Base-by-base conservation (phyloP, 768 basidiomycete species). In the Hericium alpestre region DNA sequence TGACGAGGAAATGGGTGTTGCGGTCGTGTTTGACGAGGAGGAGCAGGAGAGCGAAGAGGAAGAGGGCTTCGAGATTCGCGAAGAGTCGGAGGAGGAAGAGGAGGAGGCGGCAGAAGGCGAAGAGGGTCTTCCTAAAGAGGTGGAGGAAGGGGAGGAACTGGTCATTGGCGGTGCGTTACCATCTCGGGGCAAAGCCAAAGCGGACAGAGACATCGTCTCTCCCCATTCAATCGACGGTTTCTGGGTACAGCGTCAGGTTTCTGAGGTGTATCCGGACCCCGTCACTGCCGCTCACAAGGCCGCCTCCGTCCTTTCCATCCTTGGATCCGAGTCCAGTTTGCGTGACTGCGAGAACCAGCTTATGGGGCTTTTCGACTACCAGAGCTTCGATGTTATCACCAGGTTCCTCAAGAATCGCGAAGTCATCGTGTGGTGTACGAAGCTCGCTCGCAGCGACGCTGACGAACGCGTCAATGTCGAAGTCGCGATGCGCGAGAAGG, bases 401-500 rank as follows among this genome's bases (percentile, higher is more conserved):
- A 87, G 84, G 58, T 87, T 98, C 66, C 80, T 95, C 67, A 93
- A 93, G 72, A 98, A 98, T 74, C 83, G 94, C 56, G 96, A 99
- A 53, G 87, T 92, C 57, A 77, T 98, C 51, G 93, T 97, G 0
- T 99, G 96, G 96, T 96, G 93, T 65, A 99, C 96, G 50, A 94
- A 94, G 71, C 80, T 97, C 52, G 89, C 92, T 71, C 82, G 95
- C 23, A 87, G 86, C 55, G 84, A 87, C 63, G 89, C 89, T 0
- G 87, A 97, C 48, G 91, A 92, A 68, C 81, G 87, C 49, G 82
- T 94, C 46, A 91, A 97, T 65, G 82, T 96, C 40, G 95, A 98
- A 71, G 95, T 98, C 3, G 92, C 92, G 0, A 99, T 99, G 96
- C 79, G 95, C 48, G 95, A 98, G 74, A 95, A 91, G 71, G 93